Evolutionary conservation across 192 early-diverging fungal species (phyloP).

Genomic region (Linnemannia hyalina): DNA sequence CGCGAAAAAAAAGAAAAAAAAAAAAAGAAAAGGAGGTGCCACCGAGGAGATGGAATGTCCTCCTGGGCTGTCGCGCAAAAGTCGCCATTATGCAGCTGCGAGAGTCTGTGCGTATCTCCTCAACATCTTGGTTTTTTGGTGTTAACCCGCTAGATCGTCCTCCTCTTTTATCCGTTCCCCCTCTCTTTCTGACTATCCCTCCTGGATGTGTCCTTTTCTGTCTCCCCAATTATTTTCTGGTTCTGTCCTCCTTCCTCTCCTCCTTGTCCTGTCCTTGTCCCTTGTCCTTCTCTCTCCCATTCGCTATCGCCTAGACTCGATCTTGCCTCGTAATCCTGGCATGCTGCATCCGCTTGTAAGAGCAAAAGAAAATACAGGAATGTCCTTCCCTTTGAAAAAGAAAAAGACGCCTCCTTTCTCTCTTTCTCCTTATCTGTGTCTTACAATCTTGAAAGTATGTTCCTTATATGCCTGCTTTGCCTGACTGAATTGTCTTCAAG

Average conservation of each 20-base stretch:
- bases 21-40: neutral
- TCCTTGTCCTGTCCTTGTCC: neutral
- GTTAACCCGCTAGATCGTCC: neutral
- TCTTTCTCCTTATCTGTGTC: neutral
- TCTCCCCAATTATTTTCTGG: neutral
- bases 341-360: neutral
- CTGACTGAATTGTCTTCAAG: neutral
- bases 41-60: neutral
- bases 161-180: neutral
- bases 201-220: neutral
- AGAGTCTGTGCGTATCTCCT: neutral
- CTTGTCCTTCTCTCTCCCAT: neutral
- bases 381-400: neutral
- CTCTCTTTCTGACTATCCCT: neutral
- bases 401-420: neutral
- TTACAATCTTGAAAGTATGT: neutral
- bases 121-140: neutral
- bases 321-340: neutral
- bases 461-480: neutral
- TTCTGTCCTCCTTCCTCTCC: neutral
- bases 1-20: neutral
- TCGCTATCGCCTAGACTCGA: neutral
- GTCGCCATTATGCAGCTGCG: neutral
- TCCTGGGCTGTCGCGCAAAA: neutral
- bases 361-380: neutral